Base-by-base conservation (phyloP, 2,329 filamentous ascomycete genomes). In the Penicillium occitanis region DNA sequence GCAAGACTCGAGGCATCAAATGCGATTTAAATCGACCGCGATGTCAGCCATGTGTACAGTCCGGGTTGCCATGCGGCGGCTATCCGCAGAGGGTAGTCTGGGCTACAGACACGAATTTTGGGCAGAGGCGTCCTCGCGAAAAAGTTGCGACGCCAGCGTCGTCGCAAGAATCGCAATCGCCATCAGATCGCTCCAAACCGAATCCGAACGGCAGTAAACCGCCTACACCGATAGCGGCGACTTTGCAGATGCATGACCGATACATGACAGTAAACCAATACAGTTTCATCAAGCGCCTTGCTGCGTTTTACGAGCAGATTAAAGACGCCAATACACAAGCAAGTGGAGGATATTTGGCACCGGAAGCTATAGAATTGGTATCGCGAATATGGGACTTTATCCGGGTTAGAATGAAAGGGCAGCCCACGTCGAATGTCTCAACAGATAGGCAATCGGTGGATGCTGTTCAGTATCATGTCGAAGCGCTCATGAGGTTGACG, bases 401-500 rank as follows among this genome's bases (percentile, higher is more conserved):
- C 5, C 70, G 69, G 14, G 69, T 68, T 1, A 70, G 70, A 7
- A 69, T 74, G 14, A 66, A 71, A 48, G 59, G 57, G 8, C 53
- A 61, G 33, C 40, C 40, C 25, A 37, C 58, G 57, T 70, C 69
- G n/a, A 67, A 67, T 42, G 64, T 68, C 6, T 67, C 69, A 22
- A 40, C 65, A 3, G 59, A 63, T 2, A 42, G 57, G 28, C 61
- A 57, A 17, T 60, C 53, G 3, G 50, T 66, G 25, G 63, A 71
- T 28, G 69, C 71, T 3, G 72, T 74, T 6, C 71, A 71, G 19
- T 71, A 68, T 5, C 72, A 74, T 67, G 73, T 81, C 0, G 73
- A 75, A 0, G 78, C 78, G 0, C 69, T 82, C 3, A 72, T 74
- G 46, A 75, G 76, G 17, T 73, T 82, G 11, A 80, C 76, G 65